These are phyloP conservation scores for Geoglossum cookeanum DNA, from an alignment of 2,329 filamentous ascomycete species.

Conservation along the genomic window DNA sequence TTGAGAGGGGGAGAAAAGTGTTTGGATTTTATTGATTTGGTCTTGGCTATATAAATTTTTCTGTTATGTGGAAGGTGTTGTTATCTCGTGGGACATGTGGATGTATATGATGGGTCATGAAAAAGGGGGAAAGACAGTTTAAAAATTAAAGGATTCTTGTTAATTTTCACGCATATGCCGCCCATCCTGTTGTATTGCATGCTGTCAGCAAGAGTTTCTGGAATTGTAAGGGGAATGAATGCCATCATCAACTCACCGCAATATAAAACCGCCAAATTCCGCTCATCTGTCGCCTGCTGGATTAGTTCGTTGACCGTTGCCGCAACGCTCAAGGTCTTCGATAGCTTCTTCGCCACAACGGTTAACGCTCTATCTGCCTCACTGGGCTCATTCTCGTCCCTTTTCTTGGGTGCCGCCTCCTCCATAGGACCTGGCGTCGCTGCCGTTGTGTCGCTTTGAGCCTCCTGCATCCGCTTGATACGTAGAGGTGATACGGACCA, in stretches of 20 bases:
- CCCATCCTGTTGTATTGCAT: conserved; percentile 24
- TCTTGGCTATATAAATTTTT: too few relatives aligned
- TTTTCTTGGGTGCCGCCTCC: conserved; percentile 16
- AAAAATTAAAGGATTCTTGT: not conserved
- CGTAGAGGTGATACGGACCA: conserved; percentile 71
- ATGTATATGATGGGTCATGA: too few relatives aligned
- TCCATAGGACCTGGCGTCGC: conserved; percentile 18
- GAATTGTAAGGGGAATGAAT: conserved; percentile 5
- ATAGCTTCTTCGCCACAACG: conserved; percentile 88
- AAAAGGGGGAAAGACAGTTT: too few relatives aligned
- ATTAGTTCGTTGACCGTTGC: conserved; percentile 96
- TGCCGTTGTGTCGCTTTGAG: conserved; percentile 17
- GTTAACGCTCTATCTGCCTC: conserved; percentile 86
- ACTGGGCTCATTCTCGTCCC: conserved; percentile 37
- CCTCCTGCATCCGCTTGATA: conserved; percentile 45
- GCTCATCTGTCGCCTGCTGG: conserved; percentile 84
- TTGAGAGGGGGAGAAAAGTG: too few relatives aligned
- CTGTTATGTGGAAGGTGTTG: too few relatives aligned
- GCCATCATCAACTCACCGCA: conserved; percentile 35
- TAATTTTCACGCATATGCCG: conserved; percentile 24
- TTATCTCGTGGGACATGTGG: too few relatives aligned
- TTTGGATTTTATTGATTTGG: too few relatives aligned
- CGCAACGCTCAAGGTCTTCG: conserved; percentile 80
- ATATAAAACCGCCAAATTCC: conserved; percentile 80
- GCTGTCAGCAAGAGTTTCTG: not conserved